phyloP scores from a whole-genome alignment of 192 early-diverging fungal genomes.

The Funneliformis mosseae region DNA sequence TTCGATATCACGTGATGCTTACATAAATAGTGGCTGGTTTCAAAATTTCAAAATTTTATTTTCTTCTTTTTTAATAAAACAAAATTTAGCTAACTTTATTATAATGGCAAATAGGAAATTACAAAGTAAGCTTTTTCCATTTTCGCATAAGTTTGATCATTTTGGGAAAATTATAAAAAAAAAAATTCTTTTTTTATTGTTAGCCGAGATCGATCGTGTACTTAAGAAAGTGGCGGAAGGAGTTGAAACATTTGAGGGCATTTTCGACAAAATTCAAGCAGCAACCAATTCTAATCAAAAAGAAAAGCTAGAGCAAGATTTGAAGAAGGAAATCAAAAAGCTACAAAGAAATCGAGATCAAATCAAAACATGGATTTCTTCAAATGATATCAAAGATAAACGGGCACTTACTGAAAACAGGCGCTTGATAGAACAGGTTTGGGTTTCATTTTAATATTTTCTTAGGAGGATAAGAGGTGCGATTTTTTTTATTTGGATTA shows the following conservation, averaged over 20 bases:
- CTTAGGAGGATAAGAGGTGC: no score
- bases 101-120: conserved; percentile 36
- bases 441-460: no score
- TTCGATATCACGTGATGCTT: no score
- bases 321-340: conserved; percentile 99
- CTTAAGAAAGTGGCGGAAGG: conserved; percentile 96
- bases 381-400: conserved; percentile 98
- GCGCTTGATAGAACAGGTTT: conserved; percentile 91
- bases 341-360: conserved; percentile 95
- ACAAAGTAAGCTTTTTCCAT: conserved; percentile 28
- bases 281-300: conserved; percentile 87
- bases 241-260: conserved; percentile 91
- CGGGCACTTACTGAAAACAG: conserved; percentile 84
- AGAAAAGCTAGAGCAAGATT: conserved; percentile 93
- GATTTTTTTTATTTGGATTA: no score
- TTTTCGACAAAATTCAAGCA: conserved; percentile 84
- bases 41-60: no score
- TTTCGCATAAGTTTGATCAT: not conserved
- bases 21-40: no score
- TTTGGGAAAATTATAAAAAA: not conserved
- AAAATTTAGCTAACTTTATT: no score
- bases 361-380: conserved; percentile 96
- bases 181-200: not conserved
- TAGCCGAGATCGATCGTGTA: conserved; percentile 94
- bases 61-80: no score